Base-by-base conservation (phyloP, 768 basidiomycete species). In the Pleurotus pulmonarius region DNA sequence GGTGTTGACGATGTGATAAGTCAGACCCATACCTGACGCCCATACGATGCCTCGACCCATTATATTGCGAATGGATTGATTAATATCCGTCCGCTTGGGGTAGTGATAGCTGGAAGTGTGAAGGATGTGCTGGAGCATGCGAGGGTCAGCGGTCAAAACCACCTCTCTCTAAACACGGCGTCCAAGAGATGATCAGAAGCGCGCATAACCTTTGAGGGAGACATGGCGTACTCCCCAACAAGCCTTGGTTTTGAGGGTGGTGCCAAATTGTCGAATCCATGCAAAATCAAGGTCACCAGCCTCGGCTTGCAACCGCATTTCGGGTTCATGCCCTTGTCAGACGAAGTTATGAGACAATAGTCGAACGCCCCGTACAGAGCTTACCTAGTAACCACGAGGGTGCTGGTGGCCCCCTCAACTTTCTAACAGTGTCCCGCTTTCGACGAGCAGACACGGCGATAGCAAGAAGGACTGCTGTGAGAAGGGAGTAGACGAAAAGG, bases 61-160 rank as follows among this genome's bases (percentile, higher is more conserved):
- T 15, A 61, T 52, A n/a, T 67, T 49, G 6, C 64, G 57, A 3
- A 59, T 60, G 1, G 64, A 38, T 4, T 61, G 58, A 12, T 64
- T 52, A 22, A 62, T 56, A 45, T 61, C 63, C 3, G 57, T 56
- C 26, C 61, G 61, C 55, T 69, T 69, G 5, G 64, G 65, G 57
- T 63, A 72, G 24, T 59, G 57, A 58, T 72, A 72, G 0, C 68
- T 68, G 1, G 65, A 66, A 1, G 69, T 67, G 13, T 72, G 69
- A 18, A 64, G 59, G 24, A 72, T 62, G 52, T 70, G 64, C 49
- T 70, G 68, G 11, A 72, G 49, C 2, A 68, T 69, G 55, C 70
- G 67, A 0, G 69, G 68, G 46, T 74, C 73, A 4, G 68, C 59
- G 16, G 70, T 60, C 63, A 68, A 64, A 16, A 74, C 48, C 49